phyloP scores from a whole-genome alignment of 2,329 filamentous ascomycete species.

The Stagonosporopsis cucurbitacearum region DNA sequence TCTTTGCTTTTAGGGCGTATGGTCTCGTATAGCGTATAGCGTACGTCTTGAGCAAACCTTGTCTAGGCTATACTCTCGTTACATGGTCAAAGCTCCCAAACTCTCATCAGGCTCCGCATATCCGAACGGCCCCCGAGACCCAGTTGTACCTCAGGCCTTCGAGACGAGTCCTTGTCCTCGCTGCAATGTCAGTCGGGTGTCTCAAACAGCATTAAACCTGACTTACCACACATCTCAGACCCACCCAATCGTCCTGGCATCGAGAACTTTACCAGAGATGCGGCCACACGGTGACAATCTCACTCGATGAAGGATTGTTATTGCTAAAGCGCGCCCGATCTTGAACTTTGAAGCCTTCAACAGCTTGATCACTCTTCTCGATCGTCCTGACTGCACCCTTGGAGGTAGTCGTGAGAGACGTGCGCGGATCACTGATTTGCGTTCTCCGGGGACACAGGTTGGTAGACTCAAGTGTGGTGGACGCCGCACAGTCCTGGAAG shows the following conservation, averaged over 20 bases:
- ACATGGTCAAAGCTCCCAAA: too few relatives aligned
- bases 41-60: neutral
- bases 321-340: neutral
- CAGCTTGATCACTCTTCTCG: neutral
- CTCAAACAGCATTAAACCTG: neutral
- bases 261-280: constrained; percentile 25
- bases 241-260: neutral
- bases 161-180: neutral
- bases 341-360: neutral
- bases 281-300: constrained; percentile 26
- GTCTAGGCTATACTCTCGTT: too few relatives aligned
- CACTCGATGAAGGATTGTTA: neutral
- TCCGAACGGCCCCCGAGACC: neutral
- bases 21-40: constrained; percentile 10
- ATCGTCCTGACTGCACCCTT: neutral
- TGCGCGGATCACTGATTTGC: neutral
- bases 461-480: neutral
- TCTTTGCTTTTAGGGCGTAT: constrained; percentile 1
- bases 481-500: neutral
- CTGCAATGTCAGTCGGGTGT: neutral
- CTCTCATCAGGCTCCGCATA: neutral
- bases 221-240: neutral
- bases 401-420: neutral
- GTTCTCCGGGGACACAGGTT: neutral
- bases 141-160: neutral